Evolutionary conservation across 495 filamentous ascomycete genomes (phyloP).

Genomic region (Penicillium cataractarum): DNA sequence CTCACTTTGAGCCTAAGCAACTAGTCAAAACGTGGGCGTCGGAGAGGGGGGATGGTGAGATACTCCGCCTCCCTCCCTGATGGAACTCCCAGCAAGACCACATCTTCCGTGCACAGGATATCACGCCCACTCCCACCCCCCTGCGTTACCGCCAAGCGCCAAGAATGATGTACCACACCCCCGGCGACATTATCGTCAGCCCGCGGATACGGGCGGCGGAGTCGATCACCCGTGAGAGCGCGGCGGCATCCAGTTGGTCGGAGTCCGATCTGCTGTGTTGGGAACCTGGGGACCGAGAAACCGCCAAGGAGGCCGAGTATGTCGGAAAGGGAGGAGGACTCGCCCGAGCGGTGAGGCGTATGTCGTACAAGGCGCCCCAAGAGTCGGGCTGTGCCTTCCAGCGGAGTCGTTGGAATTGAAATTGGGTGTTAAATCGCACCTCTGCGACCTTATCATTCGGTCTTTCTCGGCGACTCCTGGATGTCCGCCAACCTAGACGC

Average conservation of each 20-base stretch:
- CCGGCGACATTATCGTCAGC: conserved; percentile 15
- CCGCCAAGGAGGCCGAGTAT: conserved; percentile 30
- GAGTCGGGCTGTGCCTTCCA: conserved; percentile 8
- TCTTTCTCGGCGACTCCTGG: not conserved
- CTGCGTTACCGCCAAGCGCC: conserved; percentile 46
- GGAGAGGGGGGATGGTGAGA: conserved; percentile 50
- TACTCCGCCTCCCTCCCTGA: conserved; percentile 1
- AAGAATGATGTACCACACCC: conserved; percentile 32
- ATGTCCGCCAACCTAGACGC: not conserved
- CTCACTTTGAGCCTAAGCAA: conserved; percentile 64
- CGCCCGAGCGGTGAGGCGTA: conserved; percentile 26
- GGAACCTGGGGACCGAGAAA: conserved; percentile 17
- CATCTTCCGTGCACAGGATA: conserved; percentile 17
- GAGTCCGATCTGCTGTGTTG: conserved; percentile 18
- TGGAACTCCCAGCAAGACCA: conserved; percentile 5
- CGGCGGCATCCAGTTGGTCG: conserved; percentile 25
- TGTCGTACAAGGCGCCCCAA: conserved; percentile 23
- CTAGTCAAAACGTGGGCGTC: conserved; percentile 19
- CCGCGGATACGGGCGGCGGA: conserved; percentile 1
- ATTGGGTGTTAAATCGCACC: conserved; percentile 5
- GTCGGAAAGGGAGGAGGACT: conserved; percentile 22
- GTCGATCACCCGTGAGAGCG: conserved; percentile 19
- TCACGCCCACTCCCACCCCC: conserved; percentile 19
- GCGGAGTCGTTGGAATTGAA: conserved; percentile 20
- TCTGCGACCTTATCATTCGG: not conserved